Evolutionary conservation across 2,329 filamentous ascomycete species (phyloP).

Genomic region (Pochonia chlamydosporia): DNA sequence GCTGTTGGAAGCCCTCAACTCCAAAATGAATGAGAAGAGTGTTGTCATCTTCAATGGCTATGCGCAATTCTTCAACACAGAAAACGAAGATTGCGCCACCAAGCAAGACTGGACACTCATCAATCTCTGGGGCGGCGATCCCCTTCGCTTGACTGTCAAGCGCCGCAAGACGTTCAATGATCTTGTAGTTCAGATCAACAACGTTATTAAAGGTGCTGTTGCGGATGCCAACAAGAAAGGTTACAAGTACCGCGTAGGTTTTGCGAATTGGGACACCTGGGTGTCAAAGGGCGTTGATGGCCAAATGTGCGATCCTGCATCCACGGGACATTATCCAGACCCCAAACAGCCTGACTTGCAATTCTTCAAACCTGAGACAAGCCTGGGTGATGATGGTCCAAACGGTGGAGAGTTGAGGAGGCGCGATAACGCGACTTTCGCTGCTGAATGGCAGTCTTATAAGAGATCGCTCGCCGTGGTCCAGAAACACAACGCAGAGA

Average conservation of each 20-base stretch:
- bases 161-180: slow-evolving; percentile 24
- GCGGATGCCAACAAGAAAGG: slow-evolving; percentile 14
- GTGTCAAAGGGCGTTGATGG: slow-evolving; percentile 18
- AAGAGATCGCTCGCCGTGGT: too few relatives aligned
- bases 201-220: slow-evolving; percentile 20
- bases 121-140: slow-evolving; percentile 9
- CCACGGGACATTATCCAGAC: slow-evolving; percentile 21
- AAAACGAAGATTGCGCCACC: slow-evolving; percentile 16
- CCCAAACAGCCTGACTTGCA: slow-evolving; percentile 21
- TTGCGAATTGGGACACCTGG: slow-evolving; percentile 25
- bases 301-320: slow-evolving; percentile 22
- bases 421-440: too few relatives aligned
- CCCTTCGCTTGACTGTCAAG: slow-evolving; percentile 14
- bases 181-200: slow-evolving; percentile 20
- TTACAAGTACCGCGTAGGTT: slow-evolving; percentile 17
- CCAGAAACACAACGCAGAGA: too few relatives aligned
- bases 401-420: slow-evolving; percentile 16
- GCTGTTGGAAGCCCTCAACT: slow-evolving; percentile 18
- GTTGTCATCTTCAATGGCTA: slow-evolving; percentile 24
- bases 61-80: slow-evolving; percentile 26
- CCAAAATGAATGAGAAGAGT: slow-evolving; percentile 23
- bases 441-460: too few relatives aligned
- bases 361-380: slow-evolving; percentile 23
- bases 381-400: background rate
- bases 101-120: too few relatives aligned